phyloP scores from a whole-genome alignment of 179 eudicot species.

The Camellia oleifera region DNA sequence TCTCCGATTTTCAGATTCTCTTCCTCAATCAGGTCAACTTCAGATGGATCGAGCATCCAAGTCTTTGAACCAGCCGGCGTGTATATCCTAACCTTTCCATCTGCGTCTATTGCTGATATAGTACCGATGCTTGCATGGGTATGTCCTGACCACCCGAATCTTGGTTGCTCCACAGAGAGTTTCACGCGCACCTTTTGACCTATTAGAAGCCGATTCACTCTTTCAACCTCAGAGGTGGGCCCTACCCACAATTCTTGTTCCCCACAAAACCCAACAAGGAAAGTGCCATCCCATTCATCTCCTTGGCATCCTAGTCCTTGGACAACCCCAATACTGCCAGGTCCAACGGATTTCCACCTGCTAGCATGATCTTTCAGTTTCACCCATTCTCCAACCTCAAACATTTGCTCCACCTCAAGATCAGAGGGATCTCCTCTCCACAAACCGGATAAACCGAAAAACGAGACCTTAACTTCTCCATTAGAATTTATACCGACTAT shows the following conservation, averaged over 20 bases:
- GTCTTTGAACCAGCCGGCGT: constrained; percentile 75
- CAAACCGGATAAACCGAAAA: constrained; percentile 59
- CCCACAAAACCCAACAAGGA: constrained; percentile 72
- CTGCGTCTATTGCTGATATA: constrained; percentile 74
- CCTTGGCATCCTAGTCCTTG: constrained; percentile 69
- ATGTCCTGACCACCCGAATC: constrained; percentile 98
- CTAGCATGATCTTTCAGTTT: constrained; percentile 45
- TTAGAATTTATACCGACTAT: constrained; percentile 67
- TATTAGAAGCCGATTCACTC: constrained; percentile 42
- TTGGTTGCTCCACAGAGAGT: constrained; percentile 63
- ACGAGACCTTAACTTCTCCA: constrained; percentile 80
- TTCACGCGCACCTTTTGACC: constrained; percentile 71
- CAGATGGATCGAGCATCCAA: constrained; percentile 90
- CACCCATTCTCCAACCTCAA: constrained; percentile 90
- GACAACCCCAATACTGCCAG: constrained; percentile 81
- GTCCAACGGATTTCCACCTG: constrained; percentile 66
- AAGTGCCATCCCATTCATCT: constrained; percentile 65
- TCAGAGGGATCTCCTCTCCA: constrained; percentile 97
- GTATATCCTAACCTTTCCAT: constrained; percentile 82
- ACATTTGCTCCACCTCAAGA: constrained; percentile 62
- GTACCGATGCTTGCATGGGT: constrained; percentile 69
- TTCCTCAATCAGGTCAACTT: constrained; percentile 72
- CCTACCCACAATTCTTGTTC: constrained; percentile 86
- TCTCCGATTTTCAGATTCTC: constrained; percentile 53
- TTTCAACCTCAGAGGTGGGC: constrained; percentile 47